Evolutionary conservation across 1,139 yeast species (phyloP).

Genomic region (Arxiozyma slooffiae): DNA sequence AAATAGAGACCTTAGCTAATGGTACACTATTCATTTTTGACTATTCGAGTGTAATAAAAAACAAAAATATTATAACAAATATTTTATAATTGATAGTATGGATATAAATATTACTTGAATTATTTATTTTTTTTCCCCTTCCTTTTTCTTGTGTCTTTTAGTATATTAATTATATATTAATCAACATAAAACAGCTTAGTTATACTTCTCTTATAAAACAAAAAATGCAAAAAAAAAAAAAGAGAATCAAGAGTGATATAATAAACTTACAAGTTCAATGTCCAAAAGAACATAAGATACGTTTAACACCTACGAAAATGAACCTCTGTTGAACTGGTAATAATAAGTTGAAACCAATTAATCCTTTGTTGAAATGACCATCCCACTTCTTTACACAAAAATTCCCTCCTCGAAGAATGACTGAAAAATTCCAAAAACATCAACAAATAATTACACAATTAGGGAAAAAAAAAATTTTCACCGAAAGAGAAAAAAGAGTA

Average conservation of each 20-base stretch:
- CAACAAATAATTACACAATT: no score
- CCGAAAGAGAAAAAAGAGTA: not conserved
- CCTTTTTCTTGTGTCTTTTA: not conserved
- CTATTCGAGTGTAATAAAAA: not conserved
- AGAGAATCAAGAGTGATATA: no score
- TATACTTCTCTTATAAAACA: no score
- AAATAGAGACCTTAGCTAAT: constrained; percentile 48
- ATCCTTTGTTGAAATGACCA: not conserved
- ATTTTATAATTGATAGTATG: not conserved
- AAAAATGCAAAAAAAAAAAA: no score
- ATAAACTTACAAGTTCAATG: no score
- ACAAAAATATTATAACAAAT: not conserved
- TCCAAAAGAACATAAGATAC: no score
- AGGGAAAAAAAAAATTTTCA: no score
- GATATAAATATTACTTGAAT: not conserved
- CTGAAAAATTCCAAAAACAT: not conserved
- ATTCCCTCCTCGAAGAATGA: not conserved
- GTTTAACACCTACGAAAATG: no score
- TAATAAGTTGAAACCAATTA: not conserved
- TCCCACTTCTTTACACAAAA: no score
- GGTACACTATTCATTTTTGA: constrained; percentile 12
- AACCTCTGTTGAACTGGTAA: not conserved
- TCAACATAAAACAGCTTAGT: not conserved
- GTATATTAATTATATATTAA: no score
- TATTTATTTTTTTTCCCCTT: no score